Conservation (phyloP, 2,329 filamentous ascomycete species). For the Pleoardoris graminearum region DNA sequence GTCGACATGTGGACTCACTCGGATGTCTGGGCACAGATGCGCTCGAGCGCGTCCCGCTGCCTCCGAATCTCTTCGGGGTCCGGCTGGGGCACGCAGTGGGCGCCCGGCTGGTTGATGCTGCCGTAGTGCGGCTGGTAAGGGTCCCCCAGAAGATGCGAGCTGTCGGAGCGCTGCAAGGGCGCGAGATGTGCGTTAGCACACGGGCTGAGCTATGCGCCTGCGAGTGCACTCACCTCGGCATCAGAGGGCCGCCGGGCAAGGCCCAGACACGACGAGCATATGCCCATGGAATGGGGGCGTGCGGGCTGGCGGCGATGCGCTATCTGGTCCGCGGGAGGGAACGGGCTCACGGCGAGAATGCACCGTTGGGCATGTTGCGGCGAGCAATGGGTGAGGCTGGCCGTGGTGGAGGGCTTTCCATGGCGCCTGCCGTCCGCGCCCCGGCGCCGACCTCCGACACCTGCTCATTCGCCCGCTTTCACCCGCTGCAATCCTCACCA, state of each 20-base stretch:
- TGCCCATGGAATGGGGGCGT: conserved; percentile 48
- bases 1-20: conserved; percentile 43
- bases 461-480: conserved; percentile 7
- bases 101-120: conserved; percentile 35
- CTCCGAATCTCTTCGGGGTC: conserved; percentile 55
- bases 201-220: conserved; percentile 13
- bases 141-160: conserved; percentile 52
- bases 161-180: conserved; percentile 49
- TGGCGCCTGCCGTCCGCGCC: conserved; percentile 11
- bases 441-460: conserved; percentile 9
- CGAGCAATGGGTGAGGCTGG: conserved; percentile 20
- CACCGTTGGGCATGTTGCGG: conserved; percentile 18
- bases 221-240: conserved; percentile 42
- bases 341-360: conserved; percentile 1
- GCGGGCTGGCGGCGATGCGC: neutral
- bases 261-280: conserved; percentile 55
- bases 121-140: conserved; percentile 52
- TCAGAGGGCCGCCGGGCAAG: conserved; percentile 49
- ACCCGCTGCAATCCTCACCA: neutral
- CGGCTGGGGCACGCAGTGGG: conserved; percentile 45
- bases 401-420: conserved; percentile 10
- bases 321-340: neutral
- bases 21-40: conserved; percentile 54
- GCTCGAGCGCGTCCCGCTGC: conserved; percentile 53
- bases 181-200: conserved; percentile 26